Evolutionary conservation across 345 rosid species (phyloP).

Genomic region (Punica granatum): DNA sequence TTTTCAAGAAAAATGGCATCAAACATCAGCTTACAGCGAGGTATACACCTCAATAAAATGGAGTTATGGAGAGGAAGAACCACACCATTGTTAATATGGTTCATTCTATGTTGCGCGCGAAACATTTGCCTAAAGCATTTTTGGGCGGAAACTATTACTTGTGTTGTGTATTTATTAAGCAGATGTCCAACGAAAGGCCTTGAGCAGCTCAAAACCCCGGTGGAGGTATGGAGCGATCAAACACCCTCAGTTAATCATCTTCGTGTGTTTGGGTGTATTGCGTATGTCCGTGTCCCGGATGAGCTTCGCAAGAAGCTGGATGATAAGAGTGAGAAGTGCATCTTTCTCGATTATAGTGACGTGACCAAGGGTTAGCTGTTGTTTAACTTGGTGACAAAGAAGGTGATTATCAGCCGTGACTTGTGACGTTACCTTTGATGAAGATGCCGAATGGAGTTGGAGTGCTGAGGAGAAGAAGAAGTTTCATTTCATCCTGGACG

Average conservation of each 20-base stretch:
- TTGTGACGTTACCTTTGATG: conserved; percentile 6
- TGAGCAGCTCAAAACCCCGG: not conserved
- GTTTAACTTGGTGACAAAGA: not conserved
- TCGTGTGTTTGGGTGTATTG: not conserved
- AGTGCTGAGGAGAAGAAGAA: not conserved
- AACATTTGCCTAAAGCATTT: no score
- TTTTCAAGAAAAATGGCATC: no score
- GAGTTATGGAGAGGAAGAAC: no score
- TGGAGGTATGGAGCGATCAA: not conserved
- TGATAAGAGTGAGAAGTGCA: not conserved
- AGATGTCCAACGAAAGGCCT: no score
- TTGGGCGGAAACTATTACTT: no score
- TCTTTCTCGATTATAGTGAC: not conserved
- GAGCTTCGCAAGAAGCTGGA: not conserved
- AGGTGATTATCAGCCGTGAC: not conserved
- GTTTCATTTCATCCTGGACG: not conserved
- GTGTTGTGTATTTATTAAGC: no score
- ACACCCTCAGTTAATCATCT: not conserved
- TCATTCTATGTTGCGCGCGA: no score
- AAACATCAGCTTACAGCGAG: no score
- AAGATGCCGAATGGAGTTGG: not conserved
- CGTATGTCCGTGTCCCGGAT: not conserved
- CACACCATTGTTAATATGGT: no score
- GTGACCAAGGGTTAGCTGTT: not conserved
- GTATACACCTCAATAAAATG: no score